Conservation (phyloP, 1,284 basidiomycete species). For the Abortiporus biennis region DNA sequence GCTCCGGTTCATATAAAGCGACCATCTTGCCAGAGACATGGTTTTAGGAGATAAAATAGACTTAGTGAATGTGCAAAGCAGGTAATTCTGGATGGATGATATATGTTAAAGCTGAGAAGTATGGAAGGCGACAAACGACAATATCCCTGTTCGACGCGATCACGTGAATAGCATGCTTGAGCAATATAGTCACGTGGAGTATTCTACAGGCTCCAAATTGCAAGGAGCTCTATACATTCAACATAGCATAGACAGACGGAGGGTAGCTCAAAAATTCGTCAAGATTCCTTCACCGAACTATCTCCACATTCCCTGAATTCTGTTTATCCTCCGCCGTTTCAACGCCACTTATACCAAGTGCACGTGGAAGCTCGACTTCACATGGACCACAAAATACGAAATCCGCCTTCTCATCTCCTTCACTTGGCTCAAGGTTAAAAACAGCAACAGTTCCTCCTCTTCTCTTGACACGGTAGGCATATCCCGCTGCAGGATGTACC, state of each 20-base stretch:
- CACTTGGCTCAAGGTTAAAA: constrained; percentile 50
- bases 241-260: no score
- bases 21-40: constrained; percentile 21
- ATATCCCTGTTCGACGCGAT: no score
- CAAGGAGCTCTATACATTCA: no score
- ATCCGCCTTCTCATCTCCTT: constrained; percentile 37
- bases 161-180: no score
- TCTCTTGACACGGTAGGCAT: constrained; percentile 28
- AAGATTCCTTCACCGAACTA: no score
- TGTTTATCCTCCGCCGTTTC: neutral
- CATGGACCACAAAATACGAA: constrained; percentile 45
- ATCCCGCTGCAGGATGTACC: constrained; percentile 43
- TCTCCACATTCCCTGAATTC: no score
- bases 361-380: constrained; percentile 36
- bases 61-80: constrained; percentile 13
- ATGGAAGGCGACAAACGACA: no score
- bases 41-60: constrained; percentile 12
- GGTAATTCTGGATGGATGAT: neutral
- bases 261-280: no score
- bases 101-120: no score
- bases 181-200: no score
- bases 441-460: constrained; percentile 47
- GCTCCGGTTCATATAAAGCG: constrained; percentile 30
- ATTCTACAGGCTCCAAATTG: no score
- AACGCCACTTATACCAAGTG: constrained; percentile 15